Evolutionary conservation across 345 rosid species (phyloP), one percentile per base, ranked within the genome.

Genomic region (Aurinia saxatilis): DNA sequence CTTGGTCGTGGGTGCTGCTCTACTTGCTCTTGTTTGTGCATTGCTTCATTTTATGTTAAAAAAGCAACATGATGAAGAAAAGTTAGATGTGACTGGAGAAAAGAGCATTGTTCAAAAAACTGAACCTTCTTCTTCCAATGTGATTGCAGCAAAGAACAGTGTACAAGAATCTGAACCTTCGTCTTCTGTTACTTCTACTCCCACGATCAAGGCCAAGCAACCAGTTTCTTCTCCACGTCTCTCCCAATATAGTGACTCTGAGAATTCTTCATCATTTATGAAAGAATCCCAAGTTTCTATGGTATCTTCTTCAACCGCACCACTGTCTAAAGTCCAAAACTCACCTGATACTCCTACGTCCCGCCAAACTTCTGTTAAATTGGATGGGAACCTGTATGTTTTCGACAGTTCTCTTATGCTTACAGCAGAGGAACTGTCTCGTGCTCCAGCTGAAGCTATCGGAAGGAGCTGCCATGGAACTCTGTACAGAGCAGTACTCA

Each of bases 401-500:
- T 91, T 87, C 49, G 88, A 85, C 30, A 75, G 74, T 54, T 80
- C 95, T 50, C 73, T 76, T 17, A 71, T 39, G 46, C 80, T 87
- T 59, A 85, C 95, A 27, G 81, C 93, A 17, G 89, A 85, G 70
- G 91, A 85, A 69, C 91, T 91, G 47, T 91, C 96, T 3, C 72
- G 61, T 55, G 98, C 98, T 63, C 98, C 90, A 6, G 96, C 96
- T 35, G 96, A 91, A 80, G 80, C 82, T 13, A 73, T 81, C 5
- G 98, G 98, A 65, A 85, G 81, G 67, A 91, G 98, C 50, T 91
- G 96, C 65, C 98, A 91, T 18, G 98, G 98, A 40, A 66, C 82
- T 0, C 63, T 84, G 48, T 91, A 82, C 71, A 82, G 77, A 71
- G 98, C 93, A 19, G 77, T 81, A 17, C 98, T 91, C 31, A 78